A percentile compares a stretch with the other conserved stretches of the same genome.
These are phyloP conservation scores for Brasenia schreberi DNA, from an alignment of 164 flowering plant species.

Conservation along the genomic window DNA sequence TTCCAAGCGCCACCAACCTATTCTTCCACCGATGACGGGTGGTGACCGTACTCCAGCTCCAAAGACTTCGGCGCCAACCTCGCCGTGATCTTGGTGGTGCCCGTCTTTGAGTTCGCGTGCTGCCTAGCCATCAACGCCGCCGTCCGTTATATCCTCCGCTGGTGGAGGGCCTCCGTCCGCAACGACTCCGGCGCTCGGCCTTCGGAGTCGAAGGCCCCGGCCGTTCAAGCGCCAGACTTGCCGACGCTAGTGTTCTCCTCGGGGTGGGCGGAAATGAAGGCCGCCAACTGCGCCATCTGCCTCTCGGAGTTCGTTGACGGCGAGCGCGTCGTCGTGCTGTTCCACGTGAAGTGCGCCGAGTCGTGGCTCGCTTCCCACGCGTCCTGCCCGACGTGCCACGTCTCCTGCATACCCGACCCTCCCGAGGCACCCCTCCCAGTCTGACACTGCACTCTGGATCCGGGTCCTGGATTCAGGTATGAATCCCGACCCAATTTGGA, in stretches of 20 bases:
- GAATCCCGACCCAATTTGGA: no score
- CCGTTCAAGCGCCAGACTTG: not conserved
- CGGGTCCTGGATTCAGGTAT: no score
- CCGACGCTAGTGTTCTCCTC: not conserved
- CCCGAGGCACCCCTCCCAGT: not conserved
- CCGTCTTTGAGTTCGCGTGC: not conserved
- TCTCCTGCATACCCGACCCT: constrained; percentile 5
- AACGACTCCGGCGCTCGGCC: no score
- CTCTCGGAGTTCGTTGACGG: constrained; percentile 44
- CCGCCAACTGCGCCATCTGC: constrained; percentile 39
- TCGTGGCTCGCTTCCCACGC: constrained; percentile 26
- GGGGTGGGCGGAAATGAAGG: constrained; percentile 22
- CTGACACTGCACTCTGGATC: not conserved
- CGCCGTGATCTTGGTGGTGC: not conserved
- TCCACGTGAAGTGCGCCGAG: constrained; percentile 33
- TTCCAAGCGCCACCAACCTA: not conserved
- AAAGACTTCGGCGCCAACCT: not conserved
- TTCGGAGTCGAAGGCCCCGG: not conserved
- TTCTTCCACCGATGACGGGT: not conserved
- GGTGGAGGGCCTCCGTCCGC: not conserved
- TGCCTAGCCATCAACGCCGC: not conserved
- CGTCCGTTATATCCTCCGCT: not conserved
- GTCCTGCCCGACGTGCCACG: constrained; percentile 50
- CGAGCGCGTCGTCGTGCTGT: constrained; percentile 33
- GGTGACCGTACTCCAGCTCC: not conserved